phyloP scores from a whole-genome alignment of 768 basidiomycete genomes.

The Mycena rosella region DNA sequence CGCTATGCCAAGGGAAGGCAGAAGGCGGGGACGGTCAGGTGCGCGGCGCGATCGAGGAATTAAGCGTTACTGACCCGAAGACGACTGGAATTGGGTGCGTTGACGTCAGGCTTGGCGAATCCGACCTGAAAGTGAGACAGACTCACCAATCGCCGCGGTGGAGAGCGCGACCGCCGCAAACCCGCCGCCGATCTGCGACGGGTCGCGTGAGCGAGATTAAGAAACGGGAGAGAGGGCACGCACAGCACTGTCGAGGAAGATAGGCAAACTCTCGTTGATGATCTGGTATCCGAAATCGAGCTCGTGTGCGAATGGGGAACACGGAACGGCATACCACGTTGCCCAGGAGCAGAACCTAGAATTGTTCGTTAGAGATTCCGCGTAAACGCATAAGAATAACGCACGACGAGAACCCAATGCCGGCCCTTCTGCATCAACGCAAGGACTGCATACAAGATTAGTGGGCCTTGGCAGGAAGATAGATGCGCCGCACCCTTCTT shows the following conservation, averaged over 20 bases:
- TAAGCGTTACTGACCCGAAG: slow-evolving; percentile 71
- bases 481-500: slow-evolving; percentile 64
- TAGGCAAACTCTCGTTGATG: slow-evolving; percentile 86
- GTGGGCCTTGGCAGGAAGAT: neutral
- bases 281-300: too few relatives aligned
- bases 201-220: neutral
- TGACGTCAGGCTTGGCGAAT: neutral
- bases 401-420: slow-evolving; percentile 95
- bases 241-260: slow-evolving; percentile 84
- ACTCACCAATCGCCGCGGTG: slow-evolving; percentile 76
- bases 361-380: neutral
- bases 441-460: slow-evolving; percentile 56
- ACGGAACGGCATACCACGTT: slow-evolving; percentile 75
- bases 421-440: slow-evolving; percentile 72
- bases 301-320: neutral
- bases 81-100: slow-evolving; percentile 65
- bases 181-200: slow-evolving; percentile 68
- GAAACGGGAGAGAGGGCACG: slow-evolving; percentile 36
- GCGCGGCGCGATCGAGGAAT: neutral
- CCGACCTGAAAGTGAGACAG: neutral
- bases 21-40: neutral
- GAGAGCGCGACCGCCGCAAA: slow-evolving; percentile 84
- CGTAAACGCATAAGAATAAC: slow-evolving; percentile 32
- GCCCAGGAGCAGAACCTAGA: slow-evolving; percentile 83
- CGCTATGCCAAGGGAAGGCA: slow-evolving; percentile 63